Evolutionary conservation across 768 basidiomycete species (phyloP).

Genomic region (Tephrocybe sp.): DNA sequence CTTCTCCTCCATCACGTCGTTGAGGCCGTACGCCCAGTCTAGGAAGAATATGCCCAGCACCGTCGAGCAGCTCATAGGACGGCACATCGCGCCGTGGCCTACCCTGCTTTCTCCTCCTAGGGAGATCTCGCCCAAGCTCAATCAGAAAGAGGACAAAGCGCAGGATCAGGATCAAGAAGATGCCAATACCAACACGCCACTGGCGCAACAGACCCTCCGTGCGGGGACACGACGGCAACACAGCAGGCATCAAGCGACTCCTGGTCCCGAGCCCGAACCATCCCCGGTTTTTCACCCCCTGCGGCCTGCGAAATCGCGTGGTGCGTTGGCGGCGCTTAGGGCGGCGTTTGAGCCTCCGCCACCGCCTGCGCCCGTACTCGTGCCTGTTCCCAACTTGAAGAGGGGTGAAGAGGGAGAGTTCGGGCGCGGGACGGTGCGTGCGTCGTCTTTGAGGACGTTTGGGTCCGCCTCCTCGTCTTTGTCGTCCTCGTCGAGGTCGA

Average conservation of each 20-base stretch:
- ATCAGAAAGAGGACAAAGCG: background rate
- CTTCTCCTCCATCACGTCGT: slow-evolving; percentile 41
- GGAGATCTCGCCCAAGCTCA: too few species aligned
- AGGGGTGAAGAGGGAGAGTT: too few species aligned
- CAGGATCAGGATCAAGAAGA: background rate
- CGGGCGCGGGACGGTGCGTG: slow-evolving; percentile 23
- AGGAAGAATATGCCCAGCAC: slow-evolving; percentile 10
- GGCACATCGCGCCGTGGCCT: slow-evolving; percentile 65
- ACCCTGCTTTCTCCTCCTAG: slow-evolving; percentile 25
- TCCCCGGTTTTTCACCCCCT: slow-evolving; percentile 59
- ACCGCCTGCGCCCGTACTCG: background rate
- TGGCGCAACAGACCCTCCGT: slow-evolving; percentile 21
- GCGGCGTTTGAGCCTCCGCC: slow-evolving; percentile 21
- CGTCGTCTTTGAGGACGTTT: slow-evolving; percentile 38
- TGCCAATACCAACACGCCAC: too few species aligned
- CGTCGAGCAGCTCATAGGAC: slow-evolving; percentile 30
- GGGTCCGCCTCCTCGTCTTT: slow-evolving; percentile 28
- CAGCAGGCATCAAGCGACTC: slow-evolving; percentile 49
- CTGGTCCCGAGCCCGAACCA: slow-evolving; percentile 56
- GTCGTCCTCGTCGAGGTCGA: background rate
- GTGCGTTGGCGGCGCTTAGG: slow-evolving; percentile 12
- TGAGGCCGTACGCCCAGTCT: slow-evolving; percentile 46
- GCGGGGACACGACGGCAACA: slow-evolving; percentile 4
- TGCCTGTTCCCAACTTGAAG: too few species aligned
- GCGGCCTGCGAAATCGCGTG: slow-evolving; percentile 39